A percentile compares a stretch with the other conserved stretches of the same genome.
phyloP scores from a whole-genome alignment of 2,329 filamentous ascomycete species.

The Diaporthe longicolla region DNA sequence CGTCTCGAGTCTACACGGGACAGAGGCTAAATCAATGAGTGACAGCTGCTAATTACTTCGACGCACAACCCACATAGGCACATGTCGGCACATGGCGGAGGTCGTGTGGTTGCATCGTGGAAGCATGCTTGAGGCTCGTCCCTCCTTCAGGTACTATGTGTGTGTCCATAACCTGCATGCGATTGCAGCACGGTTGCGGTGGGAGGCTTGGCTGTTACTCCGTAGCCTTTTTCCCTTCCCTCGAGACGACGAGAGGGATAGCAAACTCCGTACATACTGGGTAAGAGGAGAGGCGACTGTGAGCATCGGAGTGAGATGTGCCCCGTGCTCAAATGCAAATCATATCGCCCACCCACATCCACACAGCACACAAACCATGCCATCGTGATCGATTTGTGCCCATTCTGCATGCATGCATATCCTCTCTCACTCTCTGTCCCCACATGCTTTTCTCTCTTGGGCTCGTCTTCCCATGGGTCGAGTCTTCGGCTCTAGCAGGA shows the following conservation, averaged over 20 bases:
- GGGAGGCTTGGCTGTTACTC: slow-evolving; percentile 24
- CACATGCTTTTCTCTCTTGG: background rate
- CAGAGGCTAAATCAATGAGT: background rate
- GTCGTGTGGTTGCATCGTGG: slow-evolving; percentile 30
- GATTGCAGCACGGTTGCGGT: slow-evolving; percentile 4
- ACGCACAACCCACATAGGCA: background rate
- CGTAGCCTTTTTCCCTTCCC: background rate
- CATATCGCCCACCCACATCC: background rate
- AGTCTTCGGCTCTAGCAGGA: slow-evolving; percentile 18
- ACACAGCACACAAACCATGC: background rate
- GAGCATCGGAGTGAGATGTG: background rate
- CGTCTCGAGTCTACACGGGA: slow-evolving; percentile 2
- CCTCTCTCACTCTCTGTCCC: background rate
- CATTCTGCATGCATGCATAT: background rate
- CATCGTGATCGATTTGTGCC: background rate
- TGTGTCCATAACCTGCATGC: background rate
- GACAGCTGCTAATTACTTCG: background rate
- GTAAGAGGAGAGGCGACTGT: background rate
- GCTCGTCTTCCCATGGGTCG: background rate
- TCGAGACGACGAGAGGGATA: background rate
- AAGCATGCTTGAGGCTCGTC: slow-evolving; percentile 20
- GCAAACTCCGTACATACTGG: background rate
- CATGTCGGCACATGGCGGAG: slow-evolving; percentile 20
- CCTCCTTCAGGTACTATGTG: background rate
- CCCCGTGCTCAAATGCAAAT: slow-evolving; percentile 15